phyloP scores from a whole-genome alignment of 352 stramenopile species.

The Globisporangium polare region DNA sequence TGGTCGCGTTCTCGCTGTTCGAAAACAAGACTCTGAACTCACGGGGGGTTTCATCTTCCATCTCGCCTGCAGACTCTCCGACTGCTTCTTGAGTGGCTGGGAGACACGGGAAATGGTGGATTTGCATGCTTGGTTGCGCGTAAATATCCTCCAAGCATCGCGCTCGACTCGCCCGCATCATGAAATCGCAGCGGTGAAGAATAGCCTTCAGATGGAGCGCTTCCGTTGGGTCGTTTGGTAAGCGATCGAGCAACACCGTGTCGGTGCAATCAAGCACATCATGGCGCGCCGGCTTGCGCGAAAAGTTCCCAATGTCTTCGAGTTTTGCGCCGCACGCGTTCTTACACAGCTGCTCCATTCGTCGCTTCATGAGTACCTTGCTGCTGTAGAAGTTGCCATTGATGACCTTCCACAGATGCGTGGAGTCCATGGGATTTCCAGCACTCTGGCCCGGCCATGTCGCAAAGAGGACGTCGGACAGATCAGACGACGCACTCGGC shows the following conservation, averaged over 20 bases:
- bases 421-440: conserved; percentile 67
- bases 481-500: conserved; percentile 23
- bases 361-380: conserved; percentile 59
- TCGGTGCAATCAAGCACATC: conserved; percentile 65
- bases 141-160: conserved; percentile 56
- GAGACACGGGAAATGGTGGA: conserved; percentile 20
- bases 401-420: conserved; percentile 76
- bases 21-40: conserved; percentile 38
- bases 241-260: conserved; percentile 53
- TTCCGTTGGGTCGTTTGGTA: conserved; percentile 20
- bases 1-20: conserved; percentile 21
- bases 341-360: conserved; percentile 67
- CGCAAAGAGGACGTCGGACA: conserved; percentile 75
- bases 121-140: conserved; percentile 41
- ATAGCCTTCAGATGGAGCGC: conserved; percentile 44
- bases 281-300: conserved; percentile 25
- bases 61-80: neutral
- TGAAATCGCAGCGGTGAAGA: conserved; percentile 73
- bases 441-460: conserved; percentile 74
- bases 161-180: conserved; percentile 69
- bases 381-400: conserved; percentile 65
- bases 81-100: neutral
- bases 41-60: conserved; percentile 1
- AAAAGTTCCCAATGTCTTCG: conserved; percentile 59
- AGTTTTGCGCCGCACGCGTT: conserved; percentile 63